Conservation (phyloP, 1,284 basidiomycete genomes). For the Malassezia nana region DNA sequence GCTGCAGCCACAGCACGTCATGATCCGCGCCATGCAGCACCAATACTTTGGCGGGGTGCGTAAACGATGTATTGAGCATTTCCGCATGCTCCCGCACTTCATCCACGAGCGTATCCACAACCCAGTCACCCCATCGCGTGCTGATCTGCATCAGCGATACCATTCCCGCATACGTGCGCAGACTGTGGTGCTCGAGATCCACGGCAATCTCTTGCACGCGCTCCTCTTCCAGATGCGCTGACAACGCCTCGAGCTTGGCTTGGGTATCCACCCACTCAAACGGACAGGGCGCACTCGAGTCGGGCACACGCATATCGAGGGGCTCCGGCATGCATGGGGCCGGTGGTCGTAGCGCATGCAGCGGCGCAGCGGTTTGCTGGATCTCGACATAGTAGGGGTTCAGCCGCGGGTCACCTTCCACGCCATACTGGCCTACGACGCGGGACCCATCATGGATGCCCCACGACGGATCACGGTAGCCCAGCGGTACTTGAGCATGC, state of each 20-base stretch:
- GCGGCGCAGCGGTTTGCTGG: conserved; percentile 22
- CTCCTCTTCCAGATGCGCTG: conserved; percentile 52
- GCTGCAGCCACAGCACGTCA: conserved; percentile 90
- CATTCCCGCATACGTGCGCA: conserved; percentile 73
- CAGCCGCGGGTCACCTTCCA: conserved; percentile 38
- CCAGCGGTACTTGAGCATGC: conserved; percentile 34
- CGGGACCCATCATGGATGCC: background rate
- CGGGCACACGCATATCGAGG: conserved; percentile 26
- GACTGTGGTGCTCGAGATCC: conserved; percentile 86
- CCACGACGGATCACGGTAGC: conserved; percentile 18
- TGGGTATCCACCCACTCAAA: conserved; percentile 65
- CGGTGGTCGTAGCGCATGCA: conserved; percentile 49
- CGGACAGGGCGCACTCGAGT: conserved; percentile 60
- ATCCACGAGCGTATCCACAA: conserved; percentile 66
- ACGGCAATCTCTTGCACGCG: conserved; percentile 71
- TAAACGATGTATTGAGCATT: conserved; percentile 59
- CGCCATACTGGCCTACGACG: conserved; percentile 36
- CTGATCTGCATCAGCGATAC: conserved; percentile 78
- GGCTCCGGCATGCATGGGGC: conserved; percentile 26
- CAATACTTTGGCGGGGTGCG: conserved; percentile 74
- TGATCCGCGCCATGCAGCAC: conserved; percentile 78
- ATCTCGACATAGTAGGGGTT: conserved; percentile 45
- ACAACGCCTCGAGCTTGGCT: conserved; percentile 57
- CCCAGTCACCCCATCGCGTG: conserved; percentile 71
- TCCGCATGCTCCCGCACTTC: conserved; percentile 66